These are phyloP conservation scores for Ceratobasidium sp. DNA, from an alignment of 1,284 basidiomycete species.

Conservation along the genomic window DNA sequence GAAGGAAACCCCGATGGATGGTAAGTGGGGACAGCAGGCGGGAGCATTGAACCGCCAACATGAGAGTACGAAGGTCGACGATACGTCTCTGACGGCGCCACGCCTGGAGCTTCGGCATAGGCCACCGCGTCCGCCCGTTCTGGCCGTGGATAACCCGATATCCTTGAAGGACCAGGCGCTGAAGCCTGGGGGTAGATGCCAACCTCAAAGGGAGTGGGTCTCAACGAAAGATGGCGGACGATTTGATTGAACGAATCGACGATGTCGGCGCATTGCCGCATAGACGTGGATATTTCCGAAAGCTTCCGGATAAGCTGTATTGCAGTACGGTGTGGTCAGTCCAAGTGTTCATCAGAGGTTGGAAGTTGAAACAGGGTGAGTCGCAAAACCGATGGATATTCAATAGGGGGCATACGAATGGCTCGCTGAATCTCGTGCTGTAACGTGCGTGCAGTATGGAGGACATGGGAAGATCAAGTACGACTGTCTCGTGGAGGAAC, in stretches of 20 bases:
- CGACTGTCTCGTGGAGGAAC: conserved; percentile 34
- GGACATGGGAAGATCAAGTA: conserved; percentile 14
- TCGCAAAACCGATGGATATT: conserved; percentile 35
- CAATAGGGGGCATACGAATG: conserved; percentile 6
- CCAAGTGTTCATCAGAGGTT: background rate
- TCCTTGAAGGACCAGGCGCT: background rate
- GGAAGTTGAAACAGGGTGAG: conserved; percentile 30
- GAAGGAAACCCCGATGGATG: background rate
- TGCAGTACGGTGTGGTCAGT: conserved; percentile 1
- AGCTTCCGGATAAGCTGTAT: conserved; percentile 34
- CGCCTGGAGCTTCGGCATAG: conserved; percentile 5
- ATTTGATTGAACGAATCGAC: conserved; percentile 39
- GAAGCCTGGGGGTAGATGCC: background rate
- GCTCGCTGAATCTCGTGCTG: conserved; percentile 22
- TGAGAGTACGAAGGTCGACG: conserved; percentile 22
- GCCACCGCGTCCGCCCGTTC: background rate
- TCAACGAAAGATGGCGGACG: conserved; percentile 22
- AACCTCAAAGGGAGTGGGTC: background rate
- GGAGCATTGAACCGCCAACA: conserved; percentile 20
- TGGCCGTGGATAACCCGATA: conserved; percentile 6
- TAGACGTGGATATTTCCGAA: conserved; percentile 36
- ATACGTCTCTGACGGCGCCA: background rate
- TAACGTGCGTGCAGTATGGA: conserved; percentile 8
- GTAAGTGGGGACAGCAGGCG: conserved; percentile 28
- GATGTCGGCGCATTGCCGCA: conserved; percentile 40